Percentiles rank a stretch among this genome's conserved stretches.
phyloP scores from a whole-genome alignment of 2,329 filamentous ascomycete species.

The Fusarium albosuccineum region DNA sequence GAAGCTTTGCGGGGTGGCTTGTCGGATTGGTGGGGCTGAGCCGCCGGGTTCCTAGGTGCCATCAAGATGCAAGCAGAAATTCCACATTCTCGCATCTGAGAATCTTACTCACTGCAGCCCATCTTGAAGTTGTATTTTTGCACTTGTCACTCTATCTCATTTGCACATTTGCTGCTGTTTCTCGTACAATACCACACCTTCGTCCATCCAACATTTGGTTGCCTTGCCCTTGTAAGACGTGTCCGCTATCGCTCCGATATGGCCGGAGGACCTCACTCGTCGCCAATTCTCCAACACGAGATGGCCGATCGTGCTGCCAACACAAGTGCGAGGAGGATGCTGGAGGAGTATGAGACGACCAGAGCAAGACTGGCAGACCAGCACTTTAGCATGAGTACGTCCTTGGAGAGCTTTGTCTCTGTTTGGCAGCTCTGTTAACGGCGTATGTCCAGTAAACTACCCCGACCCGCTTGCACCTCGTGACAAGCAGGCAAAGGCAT shows the following conservation, averaged over 20 bases:
- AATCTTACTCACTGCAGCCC: too few species aligned
- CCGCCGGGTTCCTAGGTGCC: constrained; percentile 8
- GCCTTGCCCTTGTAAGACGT: background rate
- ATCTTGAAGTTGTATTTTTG: too few species aligned
- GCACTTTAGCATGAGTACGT: constrained; percentile 62
- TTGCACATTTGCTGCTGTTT: background rate
- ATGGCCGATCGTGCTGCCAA: constrained; percentile 41
- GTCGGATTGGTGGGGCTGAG: constrained; percentile 36
- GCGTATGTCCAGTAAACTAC: constrained; percentile 46
- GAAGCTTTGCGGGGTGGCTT: constrained; percentile 44
- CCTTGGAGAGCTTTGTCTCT: background rate
- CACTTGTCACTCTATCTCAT: too few species aligned
- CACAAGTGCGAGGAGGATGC: constrained; percentile 53
- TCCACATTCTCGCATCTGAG: background rate
- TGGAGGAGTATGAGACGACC: constrained; percentile 58
- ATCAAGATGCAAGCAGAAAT: constrained; percentile 3
- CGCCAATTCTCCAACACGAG: constrained; percentile 37
- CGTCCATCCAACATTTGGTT: background rate
- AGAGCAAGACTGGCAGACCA: constrained; percentile 58
- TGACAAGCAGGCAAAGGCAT: constrained; percentile 48
- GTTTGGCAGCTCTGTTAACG: constrained; percentile 22
- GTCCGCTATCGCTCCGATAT: constrained; percentile 21
- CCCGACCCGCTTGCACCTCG: constrained; percentile 62
- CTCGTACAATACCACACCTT: background rate
- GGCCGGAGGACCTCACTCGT: constrained; percentile 38